Base-by-base conservation (phyloP, 2,329 filamentous ascomycete species). In the Botrytis fabae region DNA sequence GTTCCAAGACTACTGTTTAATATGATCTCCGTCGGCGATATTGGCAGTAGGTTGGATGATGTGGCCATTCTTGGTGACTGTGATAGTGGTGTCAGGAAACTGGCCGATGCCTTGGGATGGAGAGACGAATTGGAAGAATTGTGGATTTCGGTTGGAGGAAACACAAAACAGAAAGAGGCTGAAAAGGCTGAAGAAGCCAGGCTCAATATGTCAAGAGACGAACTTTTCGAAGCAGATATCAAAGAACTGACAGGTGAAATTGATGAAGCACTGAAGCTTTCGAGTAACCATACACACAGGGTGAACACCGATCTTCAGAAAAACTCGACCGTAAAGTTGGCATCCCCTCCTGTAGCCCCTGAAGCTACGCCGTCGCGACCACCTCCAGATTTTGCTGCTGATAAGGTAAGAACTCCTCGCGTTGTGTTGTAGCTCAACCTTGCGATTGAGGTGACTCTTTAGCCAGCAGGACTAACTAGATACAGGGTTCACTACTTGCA, bases 1-100 rank as follows among this genome's bases (percentile, higher is more conserved):
- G 88, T 88, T 4, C 96, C 95, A 0, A 88, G 96, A 16, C 84
- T 99, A 2, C 85, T 99, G 32, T 93, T 99, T 82, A 99, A 99
- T 81, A 87, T 91, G 83, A 93, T 98, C 81, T 85, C 84, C 51
- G 96, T 97, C 0, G 95, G 96, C 0, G 89, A 89, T 32, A 81
- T 99, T 51, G 96, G 96, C 0, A 87, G 86, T 12, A 85, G 93
- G 40, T 81, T 91, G 0, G 95, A 99, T 79, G 96, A 99, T 82
- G 95, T 99, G 0, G 80, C 97, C 9, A 82, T 93, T 54, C 84
- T 98, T 2, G 94, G 92, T 1, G 90, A 94, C 78, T 98, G 95
- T 81, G 95, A 99, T 81, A 85, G 85, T 0, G 94, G 94, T 0
- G 91, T 98, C 1, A 87, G 92, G 71, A 90, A 89, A 80, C 85